phyloP scores from a whole-genome alignment of 2,329 filamentous ascomycete genomes.

The Neurospora crassa region DNA sequence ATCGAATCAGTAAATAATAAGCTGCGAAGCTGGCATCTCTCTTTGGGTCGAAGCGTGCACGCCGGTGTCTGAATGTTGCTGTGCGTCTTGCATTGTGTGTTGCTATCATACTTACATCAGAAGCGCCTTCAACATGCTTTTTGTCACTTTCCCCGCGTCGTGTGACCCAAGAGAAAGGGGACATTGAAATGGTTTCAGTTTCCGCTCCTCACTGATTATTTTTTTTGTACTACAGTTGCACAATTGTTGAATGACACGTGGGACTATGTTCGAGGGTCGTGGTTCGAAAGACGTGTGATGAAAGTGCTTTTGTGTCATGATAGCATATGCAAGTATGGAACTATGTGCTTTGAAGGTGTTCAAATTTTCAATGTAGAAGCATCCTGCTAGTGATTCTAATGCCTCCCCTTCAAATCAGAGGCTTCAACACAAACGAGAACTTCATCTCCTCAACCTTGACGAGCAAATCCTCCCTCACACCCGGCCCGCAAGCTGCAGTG shows the following conservation, averaged over 20 bases:
- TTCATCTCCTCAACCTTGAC: slow-evolving; percentile 30
- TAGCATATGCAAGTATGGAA: too few species aligned
- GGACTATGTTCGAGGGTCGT: not conserved
- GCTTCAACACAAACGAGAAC: slow-evolving; percentile 33
- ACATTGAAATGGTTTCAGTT: not conserved
- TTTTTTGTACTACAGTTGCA: not conserved
- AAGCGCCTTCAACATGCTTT: not conserved
- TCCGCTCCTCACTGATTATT: not conserved
- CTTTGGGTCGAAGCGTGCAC: not conserved
- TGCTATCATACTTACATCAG: not conserved
- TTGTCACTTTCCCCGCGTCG: not conserved
- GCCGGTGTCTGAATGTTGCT: not conserved
- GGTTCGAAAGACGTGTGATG: too few species aligned
- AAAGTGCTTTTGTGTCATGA: too few species aligned
- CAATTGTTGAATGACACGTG: not conserved
- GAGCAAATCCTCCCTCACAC: slow-evolving; percentile 34
- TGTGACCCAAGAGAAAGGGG: not conserved
- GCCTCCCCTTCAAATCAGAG: not conserved
- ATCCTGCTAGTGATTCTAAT: not conserved
- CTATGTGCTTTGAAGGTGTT: not conserved
- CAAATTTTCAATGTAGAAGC: too few species aligned
- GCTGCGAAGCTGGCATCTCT: not conserved
- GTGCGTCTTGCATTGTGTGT: not conserved
- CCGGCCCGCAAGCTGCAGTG: slow-evolving; percentile 38
- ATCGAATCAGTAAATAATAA: not conserved